Base-by-base conservation (phyloP, 768 basidiomycete genomes). In the Boletus tylopilopsis region DNA sequence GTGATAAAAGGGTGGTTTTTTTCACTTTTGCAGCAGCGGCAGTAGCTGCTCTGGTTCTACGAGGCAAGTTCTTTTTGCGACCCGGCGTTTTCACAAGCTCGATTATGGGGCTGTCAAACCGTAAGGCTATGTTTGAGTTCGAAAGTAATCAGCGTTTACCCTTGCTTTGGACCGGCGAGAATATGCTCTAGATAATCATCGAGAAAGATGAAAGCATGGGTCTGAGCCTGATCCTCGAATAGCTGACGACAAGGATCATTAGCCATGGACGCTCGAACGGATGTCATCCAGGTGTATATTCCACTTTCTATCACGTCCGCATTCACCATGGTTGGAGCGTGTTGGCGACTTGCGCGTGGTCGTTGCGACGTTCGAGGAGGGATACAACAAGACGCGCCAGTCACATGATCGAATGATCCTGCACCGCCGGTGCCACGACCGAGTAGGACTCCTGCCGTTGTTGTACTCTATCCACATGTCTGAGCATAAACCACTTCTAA, bases 71-170 rank as follows among this genome's bases (percentile, higher is more conserved):
- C 68, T 79, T 87, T 66, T 80, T 88, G 37, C 88, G 79, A 25
- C 86, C 83, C 13, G 90, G 90, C 1, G 90, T 92, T 69, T 92
- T 92, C 3, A 92, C 80, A 16, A 92, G 76, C 45, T 91, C 87
- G 35, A 89, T 82, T 15, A 91, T 76, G 8, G 81, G 78, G 40
- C 89, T 90, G 54, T 15, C 34, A 0, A 13, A 12, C 36, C 18
- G 46, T 21, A 47, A 57, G n/a, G 19, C 51, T 42, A 15, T 42
- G 42, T 23, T 21, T 29, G 10, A 24, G 23, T 18, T 29, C 7
- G 25, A 2, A 24, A 42, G 18, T 11, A n/a, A 55, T 23, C 32
- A 21, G 40, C 5, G 49, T 79, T 41, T 58, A 89, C 89, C 82
- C 87, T 67, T 83, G 76, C 60, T 79, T 81, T 30, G 78, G 76